Evolutionary conservation across 2,329 filamentous ascomycete genomes (phyloP), one percentile per base, ranked within the genome.

Genomic region (Tolypocladium ovalisporum): DNA sequence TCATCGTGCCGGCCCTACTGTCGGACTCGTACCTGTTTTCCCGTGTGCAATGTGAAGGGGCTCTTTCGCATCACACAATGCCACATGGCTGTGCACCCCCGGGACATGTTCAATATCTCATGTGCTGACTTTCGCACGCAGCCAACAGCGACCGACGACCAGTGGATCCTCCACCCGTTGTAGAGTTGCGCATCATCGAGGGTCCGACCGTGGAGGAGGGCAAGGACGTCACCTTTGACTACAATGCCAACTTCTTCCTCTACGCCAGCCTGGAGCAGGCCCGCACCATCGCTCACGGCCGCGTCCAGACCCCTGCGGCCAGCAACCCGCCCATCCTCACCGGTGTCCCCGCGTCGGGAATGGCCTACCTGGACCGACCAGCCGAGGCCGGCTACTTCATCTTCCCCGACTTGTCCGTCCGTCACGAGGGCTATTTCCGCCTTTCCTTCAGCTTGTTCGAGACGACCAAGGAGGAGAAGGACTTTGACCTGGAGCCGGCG

Each of bases 221-320:
- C 57, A 79, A 80, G 68, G 88, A 91, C 60, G 83, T 91, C 66
- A 97, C 94, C 2, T 96, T 96, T 67, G 82, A 85, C 59, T 96
- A 97, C 77, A 93, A 96, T 68, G 92, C 92, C 68, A 96, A 96
- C 74, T 97, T 97, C 81, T 97, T 99, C 75, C 85, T 97, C 44
- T 97, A 90, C 67, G 90, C 92, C 55, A 97, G 91, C 7, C 80
- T 99, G 59, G 91, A 97, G 68, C 86, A 90, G 65, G 88, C 90
- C 34, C 88, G 92, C 40, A 83, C 85, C 35, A 88, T 97, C 59
- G 90, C 90, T 22, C 87, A 90, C 59, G 89, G 88, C 54, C 88
- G 91, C 63, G 84, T 89, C 52, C 83, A 85, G 64, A 79, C 80
- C 15, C 80, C 79, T 35, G 77, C 84, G n/a, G 82, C 87, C 13